Percentiles rank a stretch among this genome's conserved stretches.
Conservation (phyloP, 2,329 filamentous ascomycete genomes). For the Fusarium xylarioides region DNA sequence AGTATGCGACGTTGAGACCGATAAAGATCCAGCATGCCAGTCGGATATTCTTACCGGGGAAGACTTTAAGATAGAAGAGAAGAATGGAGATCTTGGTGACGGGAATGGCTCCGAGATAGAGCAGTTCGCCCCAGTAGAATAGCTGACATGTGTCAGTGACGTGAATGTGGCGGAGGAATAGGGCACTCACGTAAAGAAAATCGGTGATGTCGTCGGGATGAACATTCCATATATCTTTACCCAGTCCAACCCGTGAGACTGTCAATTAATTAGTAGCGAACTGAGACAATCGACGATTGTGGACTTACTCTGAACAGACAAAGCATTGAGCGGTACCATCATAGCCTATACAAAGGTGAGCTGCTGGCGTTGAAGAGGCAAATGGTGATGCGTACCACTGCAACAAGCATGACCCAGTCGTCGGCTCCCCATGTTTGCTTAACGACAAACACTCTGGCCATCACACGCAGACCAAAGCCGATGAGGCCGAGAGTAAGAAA, state of each 20-base stretch:
- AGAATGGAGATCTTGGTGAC: slow-evolving; percentile 14
- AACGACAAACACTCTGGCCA: slow-evolving; percentile 10
- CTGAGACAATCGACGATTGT: accelerated
- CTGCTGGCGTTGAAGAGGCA: accelerated
- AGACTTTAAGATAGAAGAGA: slow-evolving; percentile 18
- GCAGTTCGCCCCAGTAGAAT: slow-evolving; percentile 13
- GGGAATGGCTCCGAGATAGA: slow-evolving; percentile 2
- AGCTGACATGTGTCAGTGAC: background rate
- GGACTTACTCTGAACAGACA: background rate
- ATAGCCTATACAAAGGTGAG: background rate
- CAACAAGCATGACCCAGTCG: slow-evolving; percentile 16
- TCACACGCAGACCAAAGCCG: slow-evolving; percentile 7
- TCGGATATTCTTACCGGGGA: background rate
- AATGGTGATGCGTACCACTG: background rate
- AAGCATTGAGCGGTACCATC: slow-evolving; percentile 12
- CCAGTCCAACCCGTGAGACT: background rate
- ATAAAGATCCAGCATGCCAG: slow-evolving; percentile 19
- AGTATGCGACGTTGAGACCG: slow-evolving; percentile 27
- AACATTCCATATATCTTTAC: slow-evolving; percentile 16
- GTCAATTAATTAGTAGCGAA: accelerated
- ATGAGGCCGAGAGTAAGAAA: slow-evolving; percentile 3
- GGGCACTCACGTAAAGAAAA: background rate
- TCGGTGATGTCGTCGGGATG: slow-evolving; percentile 4
- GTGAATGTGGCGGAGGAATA: accelerated
- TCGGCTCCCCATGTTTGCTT: slow-evolving; percentile 19